These are phyloP conservation scores for Eremochloa ophiuroides DNA, from an alignment of 176 grass and related monocot genomes.

Conservation along the genomic window DNA sequence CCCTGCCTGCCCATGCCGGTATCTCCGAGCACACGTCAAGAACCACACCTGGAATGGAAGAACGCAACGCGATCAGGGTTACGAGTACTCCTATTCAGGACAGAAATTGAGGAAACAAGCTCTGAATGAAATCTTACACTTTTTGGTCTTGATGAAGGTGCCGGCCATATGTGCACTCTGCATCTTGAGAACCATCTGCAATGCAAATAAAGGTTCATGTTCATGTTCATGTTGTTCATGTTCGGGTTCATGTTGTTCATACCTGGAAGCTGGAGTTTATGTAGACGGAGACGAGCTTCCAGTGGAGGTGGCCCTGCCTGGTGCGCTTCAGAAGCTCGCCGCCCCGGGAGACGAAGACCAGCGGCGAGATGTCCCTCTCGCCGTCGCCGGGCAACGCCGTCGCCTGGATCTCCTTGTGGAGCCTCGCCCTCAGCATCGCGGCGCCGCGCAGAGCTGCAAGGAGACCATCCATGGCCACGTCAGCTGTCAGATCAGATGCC, in stretches of 20 bases:
- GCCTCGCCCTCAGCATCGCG: constrained; percentile 75
- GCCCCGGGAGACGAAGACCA: constrained; percentile 71
- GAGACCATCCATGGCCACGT: not conserved
- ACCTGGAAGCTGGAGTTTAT: constrained; percentile 65
- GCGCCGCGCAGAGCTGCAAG: constrained; percentile 63
- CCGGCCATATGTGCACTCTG: constrained; percentile 91
- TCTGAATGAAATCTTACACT: constrained; percentile 40
- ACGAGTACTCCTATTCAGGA: too few relatives aligned
- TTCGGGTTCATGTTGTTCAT: not conserved
- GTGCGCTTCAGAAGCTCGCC: constrained; percentile 91
- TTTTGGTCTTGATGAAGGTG: constrained; percentile 87
- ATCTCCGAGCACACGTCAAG: constrained; percentile 62
- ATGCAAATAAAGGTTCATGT: constrained; percentile 10
- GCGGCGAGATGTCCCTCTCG: constrained; percentile 54
- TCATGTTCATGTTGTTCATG: not conserved
- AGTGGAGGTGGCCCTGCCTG: constrained; percentile 87
- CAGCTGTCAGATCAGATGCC: not conserved
- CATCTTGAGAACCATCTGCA: constrained; percentile 78
- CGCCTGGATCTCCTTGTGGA: constrained; percentile 73
- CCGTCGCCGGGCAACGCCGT: constrained; percentile 44
- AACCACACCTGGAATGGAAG: too few relatives aligned
- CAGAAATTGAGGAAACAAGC: too few relatives aligned
- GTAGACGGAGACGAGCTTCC: constrained; percentile 79
- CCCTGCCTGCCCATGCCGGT: constrained; percentile 76
- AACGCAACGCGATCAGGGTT: too few relatives aligned